These are phyloP conservation scores for Populus hybrid DNA, from an alignment of 441 rosid species.

Conservation along the genomic window DNA sequence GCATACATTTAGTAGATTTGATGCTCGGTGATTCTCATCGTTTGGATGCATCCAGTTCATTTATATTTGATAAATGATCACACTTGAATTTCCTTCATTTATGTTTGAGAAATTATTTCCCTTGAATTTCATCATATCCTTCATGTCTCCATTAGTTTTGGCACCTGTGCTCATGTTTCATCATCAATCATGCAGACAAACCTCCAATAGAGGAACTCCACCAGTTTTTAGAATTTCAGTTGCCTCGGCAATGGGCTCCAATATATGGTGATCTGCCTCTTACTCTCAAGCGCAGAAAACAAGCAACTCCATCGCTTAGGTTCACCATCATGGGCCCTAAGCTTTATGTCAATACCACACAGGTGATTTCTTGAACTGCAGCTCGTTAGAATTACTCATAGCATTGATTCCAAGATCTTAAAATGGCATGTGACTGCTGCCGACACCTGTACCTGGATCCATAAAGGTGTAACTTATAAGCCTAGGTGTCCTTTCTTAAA, in stretches of 20 bases:
- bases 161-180: background rate
- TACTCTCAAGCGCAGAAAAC: slow-evolving; percentile 63
- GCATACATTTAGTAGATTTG: background rate
- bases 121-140: background rate
- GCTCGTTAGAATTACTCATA: background rate
- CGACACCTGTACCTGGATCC: background rate
- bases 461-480: background rate
- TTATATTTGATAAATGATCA: background rate
- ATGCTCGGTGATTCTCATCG: background rate
- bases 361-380: slow-evolving; percentile 39
- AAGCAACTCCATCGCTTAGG: slow-evolving; percentile 69
- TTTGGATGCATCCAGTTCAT: slow-evolving; percentile 2
- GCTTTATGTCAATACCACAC: slow-evolving; percentile 70
- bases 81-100: background rate
- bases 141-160: background rate
- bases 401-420: background rate
- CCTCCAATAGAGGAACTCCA: slow-evolving; percentile 91
- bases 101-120: background rate
- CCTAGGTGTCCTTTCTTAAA: background rate
- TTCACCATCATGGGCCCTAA: slow-evolving; percentile 91
- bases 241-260: slow-evolving; percentile 97
- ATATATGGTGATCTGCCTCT: slow-evolving; percentile 86
- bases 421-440: background rate
- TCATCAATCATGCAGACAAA: slow-evolving; percentile 57
- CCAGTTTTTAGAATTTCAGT: slow-evolving; percentile 87